Percentiles rank a stretch among this genome's conserved stretches.
Conservation (phyloP, 2,329 filamentous ascomycete species). For the Botrytis squamosa region DNA sequence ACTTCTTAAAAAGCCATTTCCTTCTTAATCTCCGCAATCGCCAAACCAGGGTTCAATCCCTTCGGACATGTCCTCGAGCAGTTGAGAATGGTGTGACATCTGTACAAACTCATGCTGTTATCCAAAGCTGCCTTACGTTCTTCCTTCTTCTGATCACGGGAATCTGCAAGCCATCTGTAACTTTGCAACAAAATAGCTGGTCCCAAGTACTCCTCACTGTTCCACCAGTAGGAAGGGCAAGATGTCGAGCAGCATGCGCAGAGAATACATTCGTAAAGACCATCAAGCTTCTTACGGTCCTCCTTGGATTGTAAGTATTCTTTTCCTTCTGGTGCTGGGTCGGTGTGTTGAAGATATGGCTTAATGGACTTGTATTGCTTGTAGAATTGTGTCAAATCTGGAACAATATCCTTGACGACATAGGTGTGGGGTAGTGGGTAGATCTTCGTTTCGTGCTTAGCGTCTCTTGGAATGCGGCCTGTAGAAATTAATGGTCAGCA, state of each 20-base stretch:
- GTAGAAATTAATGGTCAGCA: slow-evolving; percentile 36
- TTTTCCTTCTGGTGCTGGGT: slow-evolving; percentile 78
- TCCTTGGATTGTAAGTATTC: slow-evolving; percentile 89
- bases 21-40: slow-evolving; percentile 99
- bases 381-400: slow-evolving; percentile 98
- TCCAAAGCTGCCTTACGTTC: slow-evolving; percentile 90
- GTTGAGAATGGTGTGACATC: slow-evolving; percentile 99
- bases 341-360: slow-evolving; percentile 93
- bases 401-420: slow-evolving; percentile 97
- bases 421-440: slow-evolving; percentile 98
- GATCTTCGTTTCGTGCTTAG: slow-evolving; percentile 79
- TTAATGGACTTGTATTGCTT: slow-evolving; percentile 99
- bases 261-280: slow-evolving; percentile 98
- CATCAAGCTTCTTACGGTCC: slow-evolving; percentile 91
- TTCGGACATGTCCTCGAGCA: slow-evolving; percentile 98
- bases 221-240: slow-evolving; percentile 99
- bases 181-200: slow-evolving; percentile 96
- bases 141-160: slow-evolving; percentile 83
- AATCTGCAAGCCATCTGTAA: slow-evolving; percentile 96
- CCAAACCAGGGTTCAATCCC: slow-evolving; percentile 92
- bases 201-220: slow-evolving; percentile 96
- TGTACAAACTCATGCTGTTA: slow-evolving; percentile 98
- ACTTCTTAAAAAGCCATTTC: slow-evolving; percentile 64
- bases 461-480: slow-evolving; percentile 93
- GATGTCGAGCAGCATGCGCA: slow-evolving; percentile 99